Base-by-base conservation (phyloP, 352 stramenopile genomes). In the Albugo candida region DNA sequence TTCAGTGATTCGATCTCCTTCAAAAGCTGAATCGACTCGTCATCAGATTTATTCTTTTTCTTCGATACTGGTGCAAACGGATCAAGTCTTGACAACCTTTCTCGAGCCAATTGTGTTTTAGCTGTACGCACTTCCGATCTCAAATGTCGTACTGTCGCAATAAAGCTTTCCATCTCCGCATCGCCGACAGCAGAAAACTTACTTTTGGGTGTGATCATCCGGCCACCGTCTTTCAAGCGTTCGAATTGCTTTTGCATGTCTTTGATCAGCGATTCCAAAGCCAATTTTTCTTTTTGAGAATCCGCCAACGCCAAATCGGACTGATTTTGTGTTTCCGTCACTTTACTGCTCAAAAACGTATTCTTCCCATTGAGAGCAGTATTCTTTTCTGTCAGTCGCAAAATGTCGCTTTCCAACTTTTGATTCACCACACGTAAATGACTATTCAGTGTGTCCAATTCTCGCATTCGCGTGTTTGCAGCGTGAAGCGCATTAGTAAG, bases 161-260 rank as follows among this genome's bases (percentile, higher is more conserved):
- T 70, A 0, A 61, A 60, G 36, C 83, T 70, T 19, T 59, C 49
- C 37, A 62, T 54, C 21, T 45, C 67, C 39, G 54, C 50, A 6
- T 63, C 54, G 48, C 74, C 70, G 1, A 52, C 47, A 10, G 36
- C 39, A 20, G 52, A 13, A 18, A 45, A 43, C 16, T 18, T 55
- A 51, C 47, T 60, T 8, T 50, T 37, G 13, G 36, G 24, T 35
- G 39, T 59, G 19, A 49, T 54, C 13, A 47, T 47, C 27, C 39
- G 47, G 6, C 59, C 58, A 40, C 66, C 56, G 10, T 85, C 71
- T 38, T 63, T 85, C 1, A 61, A 67, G 17, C 74, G 72, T 48
- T 85, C 77, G 14, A 91, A 45, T 36, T 87, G 72, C 52, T 91
- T 91, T 10, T 74, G 74, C 11, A 91, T 58, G 36, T 87, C 70